Percentiles rank a stretch among this genome's conserved stretches.
Evolutionary conservation across 495 filamentous ascomycete species (phyloP).

Genomic region (Penicillium pancosmium): DNA sequence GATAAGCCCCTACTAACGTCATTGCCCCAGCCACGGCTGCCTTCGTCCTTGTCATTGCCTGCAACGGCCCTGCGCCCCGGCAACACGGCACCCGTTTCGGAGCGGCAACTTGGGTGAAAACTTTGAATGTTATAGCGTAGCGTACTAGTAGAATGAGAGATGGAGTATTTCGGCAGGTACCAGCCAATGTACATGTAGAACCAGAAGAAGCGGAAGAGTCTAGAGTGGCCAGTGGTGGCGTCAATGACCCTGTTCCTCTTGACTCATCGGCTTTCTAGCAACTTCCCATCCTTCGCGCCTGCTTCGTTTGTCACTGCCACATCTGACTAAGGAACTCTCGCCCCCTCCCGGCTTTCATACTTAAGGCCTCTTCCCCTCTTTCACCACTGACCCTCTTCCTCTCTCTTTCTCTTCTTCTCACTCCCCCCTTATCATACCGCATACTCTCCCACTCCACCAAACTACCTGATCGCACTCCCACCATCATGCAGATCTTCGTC

Average conservation of each 20-base stretch:
- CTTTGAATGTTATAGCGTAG: not conserved
- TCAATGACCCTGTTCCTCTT: slow-evolving; percentile 26
- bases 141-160: not conserved
- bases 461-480: slow-evolving; percentile 18
- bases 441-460: slow-evolving; percentile 15
- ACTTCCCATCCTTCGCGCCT: slow-evolving; percentile 18
- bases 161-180: slow-evolving; percentile 5
- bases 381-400: slow-evolving; percentile 28
- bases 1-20: slow-evolving; percentile 34
- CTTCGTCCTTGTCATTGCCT: not conserved
- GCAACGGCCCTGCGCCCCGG: not conserved
- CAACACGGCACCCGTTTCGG: not conserved
- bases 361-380: slow-evolving; percentile 31
- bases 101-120: not conserved
- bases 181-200: not conserved
- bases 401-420: slow-evolving; percentile 12
- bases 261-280: slow-evolving; percentile 35
- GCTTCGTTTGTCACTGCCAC: slow-evolving; percentile 9
- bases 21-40: slow-evolving; percentile 18
- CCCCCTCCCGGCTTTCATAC: slow-evolving; percentile 25
- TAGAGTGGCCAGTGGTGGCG: slow-evolving; percentile 23
- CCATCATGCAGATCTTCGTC: slow-evolving; percentile 94
- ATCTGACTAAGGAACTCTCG: slow-evolving; percentile 45
- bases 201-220: too few relatives aligned
- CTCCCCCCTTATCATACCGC: slow-evolving; percentile 8